phyloP scores from a whole-genome alignment of 805 yeast species.

The Wickerhamiella musiphila region DNA sequence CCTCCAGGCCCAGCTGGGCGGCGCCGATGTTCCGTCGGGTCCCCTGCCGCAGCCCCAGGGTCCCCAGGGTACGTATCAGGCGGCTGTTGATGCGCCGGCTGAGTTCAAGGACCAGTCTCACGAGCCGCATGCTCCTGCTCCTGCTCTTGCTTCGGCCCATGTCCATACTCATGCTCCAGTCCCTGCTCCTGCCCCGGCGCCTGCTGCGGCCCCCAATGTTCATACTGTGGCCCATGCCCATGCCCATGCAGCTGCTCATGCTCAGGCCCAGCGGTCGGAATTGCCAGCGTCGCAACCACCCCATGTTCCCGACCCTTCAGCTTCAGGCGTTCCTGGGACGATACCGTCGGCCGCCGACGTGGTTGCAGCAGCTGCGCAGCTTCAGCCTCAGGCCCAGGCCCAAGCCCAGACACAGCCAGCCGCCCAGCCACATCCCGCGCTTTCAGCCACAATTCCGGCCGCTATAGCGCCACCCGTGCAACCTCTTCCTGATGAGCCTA shows the following conservation, averaged over 20 bases:
- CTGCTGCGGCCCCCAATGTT: conserved; percentile 41
- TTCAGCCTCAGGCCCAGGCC: conserved; percentile 18
- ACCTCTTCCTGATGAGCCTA: neutral
- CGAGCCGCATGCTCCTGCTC: neutral
- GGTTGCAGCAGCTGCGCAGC: conserved; percentile 10
- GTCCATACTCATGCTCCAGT: conserved; percentile 1
- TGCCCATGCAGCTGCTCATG: too few relatives aligned
- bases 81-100: conserved; percentile 3
- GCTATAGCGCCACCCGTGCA: neutral
- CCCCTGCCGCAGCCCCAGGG: conserved; percentile 8
- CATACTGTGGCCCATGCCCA: conserved; percentile 43
- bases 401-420: conserved; percentile 16
- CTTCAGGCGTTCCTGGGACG: too few relatives aligned
- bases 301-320: conserved; percentile 12
- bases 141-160: neutral
- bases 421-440: neutral
- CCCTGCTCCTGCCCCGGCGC: conserved; percentile 15
- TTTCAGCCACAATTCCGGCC: neutral
- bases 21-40: conserved; percentile 3
- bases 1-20: conserved; percentile 24
- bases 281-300: conserved; percentile 15
- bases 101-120: neutral
- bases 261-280: conserved; percentile 41
- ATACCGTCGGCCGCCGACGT: too few relatives aligned
- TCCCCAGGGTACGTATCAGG: conserved; percentile 5